Base-by-base conservation (phyloP, 352 stramenopile genomes). In the Aphanomyces stellatus region DNA sequence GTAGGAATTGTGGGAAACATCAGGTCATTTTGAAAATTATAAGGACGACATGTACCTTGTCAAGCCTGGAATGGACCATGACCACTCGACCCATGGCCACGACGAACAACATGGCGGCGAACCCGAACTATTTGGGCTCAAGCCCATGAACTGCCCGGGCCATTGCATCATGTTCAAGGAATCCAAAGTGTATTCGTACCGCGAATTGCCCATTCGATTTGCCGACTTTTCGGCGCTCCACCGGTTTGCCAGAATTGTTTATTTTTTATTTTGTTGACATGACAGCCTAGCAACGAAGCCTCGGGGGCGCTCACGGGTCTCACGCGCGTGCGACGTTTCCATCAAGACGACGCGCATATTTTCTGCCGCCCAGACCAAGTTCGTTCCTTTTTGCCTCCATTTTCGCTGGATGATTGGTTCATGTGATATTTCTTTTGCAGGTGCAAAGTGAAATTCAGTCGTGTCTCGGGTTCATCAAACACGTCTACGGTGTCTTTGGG, bases 131-230 rank as follows among this genome's bases (percentile, higher is more conserved):
- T 99, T 98, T 75, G 96, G 97, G 57, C 88, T 99, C 69, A 99
- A 98, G 73, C 96, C 96, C 27, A 99, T 99, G 96, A 99, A 99
- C 79, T 99, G 96, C 66, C 96, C 96, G 0, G 97, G 97, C 55
- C 96, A 99, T 75, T 99, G 95, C 72, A 77, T 99, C 22, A 87
- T 99, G 62, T 99, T 97, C 78, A 97, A 97, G 53, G 93, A 99
- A 77, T 79, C 86, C 13, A 85, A 81, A 43, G 85, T 97, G 64
- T 94, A 96, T 62, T 98, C 91, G 31, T 99, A 99, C 77, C 87
- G 93, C 48, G 96, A 98, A 62, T 75, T 99, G 42, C 94, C 94
- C 13, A 85, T 98, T 51, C 87, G 93, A 27, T 95, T 96, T 69
- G 96, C 88, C 2, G 96, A 99, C 73, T 96, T 98, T 51, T 97